Percentiles rank a stretch among this genome's conserved stretches.
Evolutionary conservation across 352 stramenopile genomes (phyloP).

Genomic region (Globisporangium acanthophoron): DNA sequence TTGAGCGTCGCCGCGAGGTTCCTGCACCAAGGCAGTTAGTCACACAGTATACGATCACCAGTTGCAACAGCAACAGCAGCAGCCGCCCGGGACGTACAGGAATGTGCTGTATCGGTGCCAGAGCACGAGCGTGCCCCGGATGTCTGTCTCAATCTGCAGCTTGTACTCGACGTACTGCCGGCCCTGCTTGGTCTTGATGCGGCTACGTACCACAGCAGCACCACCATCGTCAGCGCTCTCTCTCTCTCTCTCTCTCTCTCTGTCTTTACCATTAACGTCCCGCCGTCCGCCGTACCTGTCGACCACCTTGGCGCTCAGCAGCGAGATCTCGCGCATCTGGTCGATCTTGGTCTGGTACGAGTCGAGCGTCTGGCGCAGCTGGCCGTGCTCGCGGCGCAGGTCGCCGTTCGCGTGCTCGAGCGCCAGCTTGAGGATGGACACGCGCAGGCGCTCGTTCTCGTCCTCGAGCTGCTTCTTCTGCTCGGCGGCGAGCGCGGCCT

Average conservation of each 20-base stretch:
- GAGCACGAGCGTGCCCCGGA: conserved; percentile 76
- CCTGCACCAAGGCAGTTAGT: conserved; percentile 10
- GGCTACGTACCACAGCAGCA: conserved; percentile 20
- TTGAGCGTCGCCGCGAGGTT: conserved; percentile 79
- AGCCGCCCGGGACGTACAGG: conserved; percentile 35
- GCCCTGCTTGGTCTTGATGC: conserved; percentile 83
- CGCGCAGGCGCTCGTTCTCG: conserved; percentile 76
- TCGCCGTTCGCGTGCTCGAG: conserved; percentile 76
- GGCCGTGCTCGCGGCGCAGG: conserved; percentile 73
- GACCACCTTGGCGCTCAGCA: conserved; percentile 80
- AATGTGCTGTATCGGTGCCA: conserved; percentile 90
- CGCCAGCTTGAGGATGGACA: conserved; percentile 71
- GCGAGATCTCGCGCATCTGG: conserved; percentile 82
- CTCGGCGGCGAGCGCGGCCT: conserved; percentile 41
- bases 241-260: background rate
- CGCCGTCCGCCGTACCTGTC: conserved; percentile 42
- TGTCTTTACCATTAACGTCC: too few species aligned
- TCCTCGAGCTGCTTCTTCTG: conserved; percentile 76
- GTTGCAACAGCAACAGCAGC: too few species aligned
- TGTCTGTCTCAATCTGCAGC: conserved; percentile 85
- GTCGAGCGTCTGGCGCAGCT: conserved; percentile 79
- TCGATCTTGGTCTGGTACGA: conserved; percentile 88
- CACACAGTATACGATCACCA: too few species aligned
- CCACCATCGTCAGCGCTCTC: background rate
- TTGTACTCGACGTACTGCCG: conserved; percentile 88